A percentile compares a stretch with the other conserved stretches of the same genome.
phyloP scores from a whole-genome alignment of 345 rosid species.

The Gossypium herbaceum region DNA sequence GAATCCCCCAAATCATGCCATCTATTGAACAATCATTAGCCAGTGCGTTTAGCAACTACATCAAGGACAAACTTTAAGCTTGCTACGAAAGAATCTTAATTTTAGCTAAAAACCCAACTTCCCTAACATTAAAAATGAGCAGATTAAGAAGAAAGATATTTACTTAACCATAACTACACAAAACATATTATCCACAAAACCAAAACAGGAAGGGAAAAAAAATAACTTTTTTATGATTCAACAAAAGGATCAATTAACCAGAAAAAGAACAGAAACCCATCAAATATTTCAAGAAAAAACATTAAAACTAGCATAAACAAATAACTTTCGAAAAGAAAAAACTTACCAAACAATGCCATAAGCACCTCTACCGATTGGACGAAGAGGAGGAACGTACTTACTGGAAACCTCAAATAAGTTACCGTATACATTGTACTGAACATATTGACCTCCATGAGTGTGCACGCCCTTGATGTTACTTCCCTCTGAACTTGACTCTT shows the following conservation, averaged over 20 bases:
- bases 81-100: neutral
- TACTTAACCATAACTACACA: neutral
- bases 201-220: neutral
- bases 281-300: neutral
- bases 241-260: neutral
- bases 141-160: neutral
- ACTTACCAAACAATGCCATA: constrained; percentile 68
- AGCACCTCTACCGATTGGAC: constrained; percentile 73
- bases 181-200: constrained; percentile 1
- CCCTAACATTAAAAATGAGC: neutral
- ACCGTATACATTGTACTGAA: constrained; percentile 66
- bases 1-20: neutral
- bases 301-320: neutral
- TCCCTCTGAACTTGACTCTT: constrained; percentile 42
- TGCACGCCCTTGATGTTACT: constrained; percentile 46
- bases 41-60: neutral
- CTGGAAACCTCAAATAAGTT: constrained; percentile 65
- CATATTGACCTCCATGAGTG: constrained; percentile 67
- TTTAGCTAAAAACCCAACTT: neutral
- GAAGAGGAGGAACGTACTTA: constrained; percentile 71
- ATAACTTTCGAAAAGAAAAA: neutral
- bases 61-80: neutral
- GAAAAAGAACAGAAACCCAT: neutral
- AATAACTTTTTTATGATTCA: neutral
- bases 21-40: neutral